Conservation (phyloP, 1,139 yeast genomes). For the Suhomyces panamericanus region DNA sequence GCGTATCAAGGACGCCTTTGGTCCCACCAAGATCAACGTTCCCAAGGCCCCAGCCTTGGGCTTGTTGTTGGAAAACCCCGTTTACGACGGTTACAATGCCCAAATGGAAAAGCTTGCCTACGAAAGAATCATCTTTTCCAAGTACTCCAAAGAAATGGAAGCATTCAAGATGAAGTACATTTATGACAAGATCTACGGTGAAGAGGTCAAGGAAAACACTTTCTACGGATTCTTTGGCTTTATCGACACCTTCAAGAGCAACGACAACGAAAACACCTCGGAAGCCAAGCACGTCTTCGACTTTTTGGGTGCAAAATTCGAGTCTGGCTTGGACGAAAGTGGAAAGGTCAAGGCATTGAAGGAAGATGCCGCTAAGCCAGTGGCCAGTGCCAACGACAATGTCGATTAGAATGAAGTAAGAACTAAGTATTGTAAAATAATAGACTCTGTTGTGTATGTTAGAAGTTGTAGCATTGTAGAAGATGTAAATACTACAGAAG, state of each 20-base stretch:
- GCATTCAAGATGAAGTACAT: conserved; percentile 84
- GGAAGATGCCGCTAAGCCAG: conserved; percentile 1
- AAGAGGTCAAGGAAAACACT: conserved; percentile 83
- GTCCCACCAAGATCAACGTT: conserved; percentile 71
- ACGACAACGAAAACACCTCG: conserved; percentile 19
- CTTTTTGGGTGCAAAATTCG: conserved; percentile 62
- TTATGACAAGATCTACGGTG: conserved; percentile 87
- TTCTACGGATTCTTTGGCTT: conserved; percentile 88
- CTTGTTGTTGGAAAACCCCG: conserved; percentile 84
- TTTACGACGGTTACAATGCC: conserved; percentile 80
- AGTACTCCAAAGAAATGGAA: conserved; percentile 69
- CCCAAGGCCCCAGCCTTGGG: conserved; percentile 99
- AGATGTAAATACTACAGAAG: neutral
- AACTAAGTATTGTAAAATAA: neutral
- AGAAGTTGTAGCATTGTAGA: neutral
- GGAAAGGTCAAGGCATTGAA: conserved; percentile 9
- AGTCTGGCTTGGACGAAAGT: conserved; percentile 23
- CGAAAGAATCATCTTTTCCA: conserved; percentile 69
- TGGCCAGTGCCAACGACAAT: conserved; percentile 12
- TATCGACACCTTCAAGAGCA: conserved; percentile 62
- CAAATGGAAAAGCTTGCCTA: conserved; percentile 77
- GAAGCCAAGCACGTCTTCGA: conserved; percentile 60
- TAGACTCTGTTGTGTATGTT: too few species aligned
- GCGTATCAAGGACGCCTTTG: conserved; percentile 78
- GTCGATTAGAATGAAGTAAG: conserved; percentile 7